Conservation (phyloP, 2,329 filamentous ascomycete species). For the Rhinocladiella mackenziei region DNA sequence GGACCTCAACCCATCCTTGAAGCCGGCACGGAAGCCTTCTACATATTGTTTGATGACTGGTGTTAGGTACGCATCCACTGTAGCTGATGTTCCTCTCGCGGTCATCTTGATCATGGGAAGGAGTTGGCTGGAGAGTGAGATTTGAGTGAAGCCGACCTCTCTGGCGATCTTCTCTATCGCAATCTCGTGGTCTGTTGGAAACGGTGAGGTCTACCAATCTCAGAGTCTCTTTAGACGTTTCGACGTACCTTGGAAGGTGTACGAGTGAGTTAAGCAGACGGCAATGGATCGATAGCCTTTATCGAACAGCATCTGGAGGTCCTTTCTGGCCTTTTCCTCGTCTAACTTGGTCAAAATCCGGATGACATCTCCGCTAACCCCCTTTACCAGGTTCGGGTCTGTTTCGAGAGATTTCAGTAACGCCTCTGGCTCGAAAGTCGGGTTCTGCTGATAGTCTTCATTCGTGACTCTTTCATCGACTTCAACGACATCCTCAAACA, state of each 20-base stretch:
- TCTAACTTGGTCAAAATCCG: constrained; percentile 26
- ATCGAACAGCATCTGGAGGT: constrained; percentile 51
- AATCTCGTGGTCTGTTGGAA: constrained; percentile 65
- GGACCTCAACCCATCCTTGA: constrained; percentile 73
- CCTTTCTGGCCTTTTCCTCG: constrained; percentile 51
- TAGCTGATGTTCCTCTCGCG: constrained; percentile 71
- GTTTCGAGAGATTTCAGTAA: not conserved
- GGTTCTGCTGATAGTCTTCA: constrained; percentile 31
- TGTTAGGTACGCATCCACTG: constrained; percentile 74
- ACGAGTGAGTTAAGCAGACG: constrained; percentile 64
- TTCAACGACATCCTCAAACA: constrained; percentile 80
- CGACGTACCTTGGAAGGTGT: constrained; percentile 63
- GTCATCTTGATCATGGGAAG: constrained; percentile 84
- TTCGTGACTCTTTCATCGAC: constrained; percentile 72
- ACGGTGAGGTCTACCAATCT: constrained; percentile 7
- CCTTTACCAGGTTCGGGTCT: constrained; percentile 5
- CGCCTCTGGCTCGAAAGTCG: not conserved
- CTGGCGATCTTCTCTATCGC: constrained; percentile 71
- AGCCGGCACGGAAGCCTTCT: constrained; percentile 54
- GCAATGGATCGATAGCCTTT: constrained; percentile 24
- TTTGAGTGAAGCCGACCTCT: constrained; percentile 69
- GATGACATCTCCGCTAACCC: constrained; percentile 8
- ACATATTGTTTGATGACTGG: constrained; percentile 76
- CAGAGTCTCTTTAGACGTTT: too few relatives aligned
- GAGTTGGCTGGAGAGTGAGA: constrained; percentile 72